phyloP scores from a whole-genome alignment of 352 stramenopile species.

The Globisporangium cederbergense region DNA sequence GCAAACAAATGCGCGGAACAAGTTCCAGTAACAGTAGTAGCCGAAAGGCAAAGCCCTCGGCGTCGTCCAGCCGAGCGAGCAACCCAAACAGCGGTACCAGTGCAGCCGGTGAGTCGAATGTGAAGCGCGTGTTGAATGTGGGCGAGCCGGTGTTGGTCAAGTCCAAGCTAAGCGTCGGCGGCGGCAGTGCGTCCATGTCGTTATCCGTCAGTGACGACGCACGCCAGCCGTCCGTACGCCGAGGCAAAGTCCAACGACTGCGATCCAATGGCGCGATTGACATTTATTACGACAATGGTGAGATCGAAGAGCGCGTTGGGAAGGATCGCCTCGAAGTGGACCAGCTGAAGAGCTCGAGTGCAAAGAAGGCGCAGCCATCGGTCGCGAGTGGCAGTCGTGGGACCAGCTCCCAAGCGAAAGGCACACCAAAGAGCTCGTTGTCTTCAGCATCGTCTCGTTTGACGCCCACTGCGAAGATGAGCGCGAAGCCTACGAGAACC shows the following conservation, averaged over 20 bases:
- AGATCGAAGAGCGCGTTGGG: constrained; percentile 41
- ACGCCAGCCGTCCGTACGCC: constrained; percentile 16
- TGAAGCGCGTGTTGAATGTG: constrained; percentile 17
- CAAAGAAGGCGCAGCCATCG: constrained; percentile 7
- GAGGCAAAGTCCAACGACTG: constrained; percentile 41
- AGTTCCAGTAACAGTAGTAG: constrained; percentile 5
- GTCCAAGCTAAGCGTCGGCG: constrained; percentile 1
- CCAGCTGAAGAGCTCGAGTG: background rate
- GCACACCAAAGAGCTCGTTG: constrained; percentile 13
- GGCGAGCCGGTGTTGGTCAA: constrained; percentile 33
- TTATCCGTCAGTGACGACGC: background rate
- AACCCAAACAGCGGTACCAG: background rate
- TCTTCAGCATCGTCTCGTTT: background rate
- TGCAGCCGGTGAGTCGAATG: background rate
- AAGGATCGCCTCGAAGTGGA: constrained; percentile 31
- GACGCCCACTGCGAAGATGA: constrained; percentile 1
- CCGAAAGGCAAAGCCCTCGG: constrained; percentile 13
- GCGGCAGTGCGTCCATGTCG: background rate
- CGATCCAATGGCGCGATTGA: constrained; percentile 44
- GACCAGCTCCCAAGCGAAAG: constrained; percentile 12
- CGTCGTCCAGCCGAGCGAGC: constrained; percentile 1
- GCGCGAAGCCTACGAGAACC: constrained; percentile 6
- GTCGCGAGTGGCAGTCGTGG: background rate
- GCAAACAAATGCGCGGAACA: constrained; percentile 8
- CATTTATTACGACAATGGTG: constrained; percentile 49